Evolutionary conservation across 73 alveolate genomes (phyloP), one percentile per base, ranked within the genome.

Genomic region (Effrenium voratum): DNA sequence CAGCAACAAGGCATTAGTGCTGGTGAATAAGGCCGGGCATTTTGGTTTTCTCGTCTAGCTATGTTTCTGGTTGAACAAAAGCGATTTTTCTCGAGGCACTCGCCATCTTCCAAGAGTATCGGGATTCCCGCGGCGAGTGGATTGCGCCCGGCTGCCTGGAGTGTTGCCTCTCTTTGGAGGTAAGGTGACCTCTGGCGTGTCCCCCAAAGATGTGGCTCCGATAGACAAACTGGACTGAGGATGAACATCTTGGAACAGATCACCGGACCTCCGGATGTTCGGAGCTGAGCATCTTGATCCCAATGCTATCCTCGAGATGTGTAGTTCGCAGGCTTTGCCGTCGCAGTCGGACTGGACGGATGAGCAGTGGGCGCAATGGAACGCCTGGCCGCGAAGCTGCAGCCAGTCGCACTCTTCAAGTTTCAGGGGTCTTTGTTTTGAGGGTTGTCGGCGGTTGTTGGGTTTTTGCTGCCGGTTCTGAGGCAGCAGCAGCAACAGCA

Each of bases 191-290:
- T n/a, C n/a, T n/a, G n/a, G n/a, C n/a, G n/a, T n/a, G n/a, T n/a
- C n/a, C n/a, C n/a, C n/a, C n/a, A n/a, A n/a, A n/a, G n/a, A 32
- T 76, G 5, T 76, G 22, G 86, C 16, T 41, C 12, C 86, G 40
- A 52, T 41, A 40, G 40, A 60, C 8, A 32, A 38, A 10, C 75
- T 32, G 75, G 16, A 45, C 70, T 30, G 41, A 90, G 96, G 96
- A 90, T 90, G 96, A 90, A 90, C 87, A 90, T 90, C 86, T 55
- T 90, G 87, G 96, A 90, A 34, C 96, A 90, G 86, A 90, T 90
- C 96, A 90, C 96, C 41, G 96, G 96, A 26, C 96, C 96, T 28
- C 96, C 96, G 16, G 96, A 90, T 85, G 96, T 16, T 6, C 10
- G 76, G 32, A 63, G 38, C 38, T 12, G 26, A 52, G 19, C 77